These are phyloP conservation scores for Ophiostoma sp. DNA, from an alignment of 2,329 filamentous ascomycete species.

Conservation along the genomic window DNA sequence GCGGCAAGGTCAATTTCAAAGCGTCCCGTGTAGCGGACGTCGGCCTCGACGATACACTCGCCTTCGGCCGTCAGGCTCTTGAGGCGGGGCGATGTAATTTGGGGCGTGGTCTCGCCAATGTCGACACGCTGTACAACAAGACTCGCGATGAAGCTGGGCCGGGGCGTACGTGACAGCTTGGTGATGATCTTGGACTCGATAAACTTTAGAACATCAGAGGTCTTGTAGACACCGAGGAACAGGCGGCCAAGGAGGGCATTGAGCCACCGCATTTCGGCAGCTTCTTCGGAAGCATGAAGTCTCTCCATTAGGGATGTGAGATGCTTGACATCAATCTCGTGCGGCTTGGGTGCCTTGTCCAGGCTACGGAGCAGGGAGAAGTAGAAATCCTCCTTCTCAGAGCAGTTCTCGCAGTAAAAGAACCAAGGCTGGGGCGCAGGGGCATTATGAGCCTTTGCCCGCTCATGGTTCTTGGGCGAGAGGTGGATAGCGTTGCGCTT, in stretches of 20 bases:
- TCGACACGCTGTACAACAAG: constrained; percentile 81
- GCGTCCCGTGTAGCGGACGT: constrained; percentile 85
- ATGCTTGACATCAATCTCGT: constrained; percentile 78
- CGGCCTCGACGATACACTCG: constrained; percentile 81
- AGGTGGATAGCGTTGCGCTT: constrained; percentile 89
- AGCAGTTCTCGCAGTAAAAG: constrained; percentile 91
- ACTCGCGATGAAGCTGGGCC: constrained; percentile 83
- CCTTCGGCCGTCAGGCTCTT: constrained; percentile 90
- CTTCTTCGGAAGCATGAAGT: constrained; percentile 88
- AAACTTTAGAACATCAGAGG: constrained; percentile 73
- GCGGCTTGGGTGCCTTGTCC: constrained; percentile 67
- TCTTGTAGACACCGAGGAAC: constrained; percentile 86
- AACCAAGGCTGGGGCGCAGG: constrained; percentile 79
- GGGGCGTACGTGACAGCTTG: constrained; percentile 92
- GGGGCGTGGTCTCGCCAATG: constrained; percentile 82
- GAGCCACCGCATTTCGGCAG: constrained; percentile 86
- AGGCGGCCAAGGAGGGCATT: constrained; percentile 87
- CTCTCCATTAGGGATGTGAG: constrained; percentile 88
- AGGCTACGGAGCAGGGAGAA: constrained; percentile 86
- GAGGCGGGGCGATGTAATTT: constrained; percentile 83
- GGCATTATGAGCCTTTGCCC: constrained; percentile 52
- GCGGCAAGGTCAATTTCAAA: constrained; percentile 88
- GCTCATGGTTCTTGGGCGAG: constrained; percentile 57
- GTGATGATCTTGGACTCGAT: constrained; percentile 87
- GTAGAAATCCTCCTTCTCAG: constrained; percentile 98